These are phyloP conservation scores for Calycina herbarum DNA, from an alignment of 2,329 filamentous ascomycete species.

Conservation along the genomic window DNA sequence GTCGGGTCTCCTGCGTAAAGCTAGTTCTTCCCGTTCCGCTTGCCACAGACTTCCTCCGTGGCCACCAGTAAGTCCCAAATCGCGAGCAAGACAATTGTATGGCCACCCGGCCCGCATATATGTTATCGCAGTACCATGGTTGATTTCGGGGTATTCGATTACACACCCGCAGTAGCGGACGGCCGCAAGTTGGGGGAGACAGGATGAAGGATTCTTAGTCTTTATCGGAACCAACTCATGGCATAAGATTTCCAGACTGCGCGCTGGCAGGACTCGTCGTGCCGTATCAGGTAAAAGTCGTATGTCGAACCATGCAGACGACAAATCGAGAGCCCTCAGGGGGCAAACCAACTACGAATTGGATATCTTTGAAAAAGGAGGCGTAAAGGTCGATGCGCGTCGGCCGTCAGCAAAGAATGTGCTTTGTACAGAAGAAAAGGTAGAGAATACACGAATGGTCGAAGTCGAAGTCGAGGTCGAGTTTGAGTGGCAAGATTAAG, in stretches of 20 bases:
- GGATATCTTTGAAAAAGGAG: background rate
- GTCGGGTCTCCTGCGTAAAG: background rate
- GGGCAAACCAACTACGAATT: background rate
- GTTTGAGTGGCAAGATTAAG: background rate
- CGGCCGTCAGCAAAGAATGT: background rate
- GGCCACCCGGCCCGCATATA: slow-evolving; percentile 44
- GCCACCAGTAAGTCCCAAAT: slow-evolving; percentile 33
- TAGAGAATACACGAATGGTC: background rate
- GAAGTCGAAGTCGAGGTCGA: background rate
- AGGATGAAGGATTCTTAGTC: slow-evolving; percentile 43
- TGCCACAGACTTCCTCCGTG: slow-evolving; percentile 25
- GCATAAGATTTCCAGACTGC: slow-evolving; percentile 35
- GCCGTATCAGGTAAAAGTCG: background rate
- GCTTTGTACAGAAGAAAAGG: background rate
- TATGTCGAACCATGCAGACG: slow-evolving; percentile 22
- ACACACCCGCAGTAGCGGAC: slow-evolving; percentile 46
- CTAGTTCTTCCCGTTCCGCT: background rate
- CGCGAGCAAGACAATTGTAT: slow-evolving; percentile 26
- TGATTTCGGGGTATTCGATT: slow-evolving; percentile 43
- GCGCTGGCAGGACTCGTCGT: slow-evolving; percentile 7
- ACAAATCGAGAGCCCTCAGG: background rate
- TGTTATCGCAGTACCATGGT: slow-evolving; percentile 44
- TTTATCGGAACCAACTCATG: slow-evolving; percentile 36
- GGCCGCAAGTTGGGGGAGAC: slow-evolving; percentile 43
- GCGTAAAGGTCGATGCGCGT: background rate